Base-by-base conservation (phyloP, 2,329 filamentous ascomycete genomes). In the Hypoxylon sp. region DNA sequence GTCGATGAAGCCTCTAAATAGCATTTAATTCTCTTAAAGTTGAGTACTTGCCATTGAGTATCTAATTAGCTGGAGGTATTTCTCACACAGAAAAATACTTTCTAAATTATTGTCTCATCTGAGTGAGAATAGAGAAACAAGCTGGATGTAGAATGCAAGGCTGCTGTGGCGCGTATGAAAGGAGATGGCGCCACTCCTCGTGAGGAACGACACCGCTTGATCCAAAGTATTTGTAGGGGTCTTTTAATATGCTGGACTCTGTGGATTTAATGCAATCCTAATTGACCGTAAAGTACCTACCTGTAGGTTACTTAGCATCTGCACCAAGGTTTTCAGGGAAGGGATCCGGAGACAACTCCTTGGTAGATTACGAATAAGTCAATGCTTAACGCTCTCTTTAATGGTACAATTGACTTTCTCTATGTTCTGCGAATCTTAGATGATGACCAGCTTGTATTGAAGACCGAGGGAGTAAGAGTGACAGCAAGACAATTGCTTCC, bases 301-400 rank as follows among this genome's bases (percentile, higher is more conserved):
- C n/a, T n/a, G n/a, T n/a, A n/a, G n/a, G 32, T 29, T 39, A 14
- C 25, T 39, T 52, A n/a, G 32, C 30, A 30, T 52, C 37, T 14
- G 12, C 9, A 19, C 27, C 12, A 27, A 16, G 21, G 12, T 27
- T 27, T 41, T 25, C 34, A 37, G 23, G 25, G 32, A 14, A 32
- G 50, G 21, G 3, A 51, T 12, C 34, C 8, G 21, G 32, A 11
- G 21, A 27, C n/a, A 8, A 11, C 21, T 1, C 34, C 47, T n/a
- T 23, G n/a, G 14, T 37, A 41, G 50, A 29, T 12, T 39, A 14
- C 12, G 6, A 2, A 51, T 9, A 16, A 19, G 23, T 37, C 30
- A 27, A 27, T 27, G 25, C 25, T 27, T 27, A 27, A 27, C 25
- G 25, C 25, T 27, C 3, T 27, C 6, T 27, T 27, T 8, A 48